These are phyloP conservation scores for Scedosporium aurantiacum DNA, from an alignment of 2,329 filamentous ascomycete genomes.

Conservation along the genomic window DNA sequence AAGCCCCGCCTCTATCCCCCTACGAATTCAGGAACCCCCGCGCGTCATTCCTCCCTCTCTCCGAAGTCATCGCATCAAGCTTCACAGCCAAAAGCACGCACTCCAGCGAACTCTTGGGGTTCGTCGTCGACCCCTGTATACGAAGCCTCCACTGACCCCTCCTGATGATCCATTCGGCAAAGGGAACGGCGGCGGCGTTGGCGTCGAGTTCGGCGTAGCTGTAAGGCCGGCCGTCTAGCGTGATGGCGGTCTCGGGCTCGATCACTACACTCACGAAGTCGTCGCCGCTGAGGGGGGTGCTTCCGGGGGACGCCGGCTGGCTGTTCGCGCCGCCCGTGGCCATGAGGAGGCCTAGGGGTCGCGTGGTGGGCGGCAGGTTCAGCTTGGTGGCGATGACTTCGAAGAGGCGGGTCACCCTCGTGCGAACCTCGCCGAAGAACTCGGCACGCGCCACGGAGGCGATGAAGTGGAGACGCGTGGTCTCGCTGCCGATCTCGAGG, in stretches of 20 bases:
- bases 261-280: slow-evolving; percentile 57
- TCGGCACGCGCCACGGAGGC: slow-evolving; percentile 40
- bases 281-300: slow-evolving; percentile 53
- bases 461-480: slow-evolving; percentile 43
- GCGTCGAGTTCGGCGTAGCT: slow-evolving; percentile 16
- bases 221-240: slow-evolving; percentile 45
- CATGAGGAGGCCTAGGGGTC: slow-evolving; percentile 57
- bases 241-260: slow-evolving; percentile 46
- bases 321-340: slow-evolving; percentile 48
- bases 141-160: slow-evolving; percentile 63
- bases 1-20: background rate
- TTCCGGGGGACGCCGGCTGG: slow-evolving; percentile 54
- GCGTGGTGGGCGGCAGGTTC: slow-evolving; percentile 48
- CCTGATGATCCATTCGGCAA: slow-evolving; percentile 49
- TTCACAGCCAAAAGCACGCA: slow-evolving; percentile 67
- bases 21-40: slow-evolving; percentile 46
- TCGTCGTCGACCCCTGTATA: slow-evolving; percentile 40
- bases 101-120: slow-evolving; percentile 47
- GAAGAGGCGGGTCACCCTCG: slow-evolving; percentile 61
- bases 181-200: slow-evolving; percentile 12
- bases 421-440: slow-evolving; percentile 62
- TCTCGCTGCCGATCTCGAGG: slow-evolving; percentile 64
- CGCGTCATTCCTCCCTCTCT: slow-evolving; percentile 53
- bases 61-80: slow-evolving; percentile 58
- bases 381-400: slow-evolving; percentile 75